Evolutionary conservation across 2,329 filamentous ascomycete genomes (phyloP), one percentile per base, ranked within the genome.

Genomic region (Colletotrichum theobromicola): DNA sequence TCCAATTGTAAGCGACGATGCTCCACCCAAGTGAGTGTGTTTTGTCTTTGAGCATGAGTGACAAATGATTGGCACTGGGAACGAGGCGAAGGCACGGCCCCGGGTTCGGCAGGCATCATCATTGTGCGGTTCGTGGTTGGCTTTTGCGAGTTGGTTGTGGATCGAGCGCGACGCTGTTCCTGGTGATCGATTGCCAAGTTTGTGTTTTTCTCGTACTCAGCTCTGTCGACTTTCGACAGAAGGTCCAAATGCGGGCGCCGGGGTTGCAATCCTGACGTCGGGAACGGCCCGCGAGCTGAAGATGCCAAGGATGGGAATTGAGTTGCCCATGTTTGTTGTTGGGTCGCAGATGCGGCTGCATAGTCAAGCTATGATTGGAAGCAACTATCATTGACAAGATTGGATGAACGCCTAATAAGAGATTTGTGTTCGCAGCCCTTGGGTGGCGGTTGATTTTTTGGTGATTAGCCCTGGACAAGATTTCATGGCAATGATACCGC

Each of bases 311-410:
- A 57, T 6, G 2, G 4, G 53, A 3, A 21, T 57, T 57, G 53
- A 57, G 24, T 5, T 57, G 42, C 42, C 2, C 42, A 12, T 46
- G 42, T 12, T 46, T 46, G 42, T n/a, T 18, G 42, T 46, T 2
- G 1, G 42, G n/a, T 46, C 42, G n/a, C 42, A 4, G n/a, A 21
- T 46, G 42, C 42, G 42, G 42, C 42, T 46, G 13, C n/a, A 10
- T 2, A 46, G n/a, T 0, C 42, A 46, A 5, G 42, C 42, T 46
- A 4, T 21, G n/a, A 7, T 46, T 21, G 42, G 42, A 21, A 21
- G 13, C 2, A 21, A n/a, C 1, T 4, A 13, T 21, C 18, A 7
- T 0, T 13, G 42, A 21, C 13, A 4, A 46, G 4, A 1, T 46
- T n/a, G 10, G 13, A 21, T 2, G 6, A 18, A 46, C 21, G 42